These are phyloP conservation scores for Galerina sulciceps DNA, from an alignment of 768 basidiomycete species.

Conservation along the genomic window DNA sequence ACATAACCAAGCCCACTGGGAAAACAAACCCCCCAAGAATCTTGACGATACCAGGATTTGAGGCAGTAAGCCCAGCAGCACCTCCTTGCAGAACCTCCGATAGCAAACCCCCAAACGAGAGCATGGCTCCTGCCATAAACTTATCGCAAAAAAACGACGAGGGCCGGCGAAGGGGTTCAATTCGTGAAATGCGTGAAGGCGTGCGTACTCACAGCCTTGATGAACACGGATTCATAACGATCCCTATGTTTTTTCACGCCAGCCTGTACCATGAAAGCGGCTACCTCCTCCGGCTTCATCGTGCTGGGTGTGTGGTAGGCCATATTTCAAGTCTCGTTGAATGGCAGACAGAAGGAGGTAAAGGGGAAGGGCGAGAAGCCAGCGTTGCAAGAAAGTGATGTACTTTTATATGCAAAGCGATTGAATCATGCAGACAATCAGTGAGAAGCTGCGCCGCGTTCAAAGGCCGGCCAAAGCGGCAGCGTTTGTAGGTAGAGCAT, in stretches of 20 bases:
- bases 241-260: slow-evolving; percentile 69
- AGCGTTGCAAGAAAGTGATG: neutral
- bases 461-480: slow-evolving; percentile 5
- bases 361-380: slow-evolving; percentile 7
- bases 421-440: neutral
- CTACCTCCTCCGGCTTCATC: slow-evolving; percentile 62
- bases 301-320: slow-evolving; percentile 37
- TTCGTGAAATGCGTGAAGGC: too few species aligned
- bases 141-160: slow-evolving; percentile 23
- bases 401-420: too few species aligned
- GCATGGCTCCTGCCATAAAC: slow-evolving; percentile 72
- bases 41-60: slow-evolving; percentile 72
- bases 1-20: slow-evolving; percentile 81
- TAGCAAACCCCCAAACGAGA: slow-evolving; percentile 76
- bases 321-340: slow-evolving; percentile 9
- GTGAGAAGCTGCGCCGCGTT: slow-evolving; percentile 10
- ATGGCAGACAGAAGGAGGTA: neutral
- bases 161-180: neutral
- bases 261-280: slow-evolving; percentile 56
- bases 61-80: slow-evolving; percentile 47
- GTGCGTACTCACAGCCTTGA: slow-evolving; percentile 68
- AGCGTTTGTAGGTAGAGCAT: neutral
- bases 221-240: slow-evolving; percentile 60
- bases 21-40: slow-evolving; percentile 71
- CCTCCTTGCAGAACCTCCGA: slow-evolving; percentile 66